A percentile compares a stretch with the other conserved stretches of the same genome.
Conservation (phyloP, 225 moss, liverwort and hornwort species). For the Bryum argenteum region DNA sequence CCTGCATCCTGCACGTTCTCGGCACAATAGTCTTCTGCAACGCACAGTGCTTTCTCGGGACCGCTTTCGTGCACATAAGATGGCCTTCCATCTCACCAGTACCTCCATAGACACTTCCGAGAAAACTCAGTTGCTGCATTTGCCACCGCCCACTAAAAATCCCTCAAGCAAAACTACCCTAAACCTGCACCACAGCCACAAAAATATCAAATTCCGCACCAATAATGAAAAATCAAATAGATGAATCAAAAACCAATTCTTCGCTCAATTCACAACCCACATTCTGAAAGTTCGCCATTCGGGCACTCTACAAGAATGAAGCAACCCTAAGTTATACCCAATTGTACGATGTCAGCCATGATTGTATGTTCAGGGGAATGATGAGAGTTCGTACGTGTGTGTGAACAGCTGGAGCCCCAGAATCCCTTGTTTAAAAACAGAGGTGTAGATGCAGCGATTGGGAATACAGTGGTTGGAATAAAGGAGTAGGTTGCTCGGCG, state of each 20-base stretch:
- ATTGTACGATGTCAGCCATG: no score
- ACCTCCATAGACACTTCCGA: slow-evolving; percentile 40
- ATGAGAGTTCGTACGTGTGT: no score
- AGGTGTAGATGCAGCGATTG: no score
- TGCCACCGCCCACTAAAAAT: neutral
- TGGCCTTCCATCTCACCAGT: slow-evolving; percentile 38
- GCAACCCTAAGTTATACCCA: neutral
- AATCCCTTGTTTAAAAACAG: no score
- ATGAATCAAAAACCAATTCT: no score
- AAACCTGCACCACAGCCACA: slow-evolving; percentile 13
- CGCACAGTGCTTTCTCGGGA: slow-evolving; percentile 8
- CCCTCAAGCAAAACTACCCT: slow-evolving; percentile 2
- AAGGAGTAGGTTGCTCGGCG: no score
- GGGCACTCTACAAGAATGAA: neutral
- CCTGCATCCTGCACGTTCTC: slow-evolving; percentile 38
- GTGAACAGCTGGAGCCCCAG: no score
- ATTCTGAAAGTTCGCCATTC: no score
- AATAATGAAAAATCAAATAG: no score
- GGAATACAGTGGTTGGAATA: no score
- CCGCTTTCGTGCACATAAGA: slow-evolving; percentile 24
- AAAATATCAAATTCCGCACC: neutral
- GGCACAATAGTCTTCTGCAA: slow-evolving; percentile 4
- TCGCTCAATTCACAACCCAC: no score
- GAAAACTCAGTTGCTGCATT: slow-evolving; percentile 47
- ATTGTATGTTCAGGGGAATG: neutral